Conservation (phyloP, 352 stramenopile species). For the Phytophthora aleatoria region DNA sequence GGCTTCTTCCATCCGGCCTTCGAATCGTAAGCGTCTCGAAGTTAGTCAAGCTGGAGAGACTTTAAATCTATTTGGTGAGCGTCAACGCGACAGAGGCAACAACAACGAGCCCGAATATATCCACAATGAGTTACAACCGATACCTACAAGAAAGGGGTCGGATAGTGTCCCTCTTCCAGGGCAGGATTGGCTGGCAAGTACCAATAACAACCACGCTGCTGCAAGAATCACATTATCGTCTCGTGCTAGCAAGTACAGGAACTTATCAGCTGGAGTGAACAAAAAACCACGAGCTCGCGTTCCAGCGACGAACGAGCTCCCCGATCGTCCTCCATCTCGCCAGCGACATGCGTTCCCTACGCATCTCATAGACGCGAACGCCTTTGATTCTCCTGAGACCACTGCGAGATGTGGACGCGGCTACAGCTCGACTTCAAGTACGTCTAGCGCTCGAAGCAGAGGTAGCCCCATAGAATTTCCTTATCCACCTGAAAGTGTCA, state of each 20-base stretch:
- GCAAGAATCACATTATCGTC: conserved; percentile 21
- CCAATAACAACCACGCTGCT: conserved; percentile 7
- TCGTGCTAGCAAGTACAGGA: conserved; percentile 34
- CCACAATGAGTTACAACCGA: neutral
- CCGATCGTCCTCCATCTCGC: conserved; percentile 67
- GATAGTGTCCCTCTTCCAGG: neutral
- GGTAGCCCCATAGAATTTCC: conserved; percentile 2
- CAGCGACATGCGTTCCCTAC: conserved; percentile 82
- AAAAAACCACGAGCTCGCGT: conserved; percentile 24
- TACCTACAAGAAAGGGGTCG: neutral
- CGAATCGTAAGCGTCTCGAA: conserved; percentile 38
- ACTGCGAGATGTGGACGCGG: conserved; percentile 16
- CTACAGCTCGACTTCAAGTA: conserved; percentile 13
- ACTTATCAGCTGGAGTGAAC: conserved; percentile 30
- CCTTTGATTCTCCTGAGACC: conserved; percentile 31
- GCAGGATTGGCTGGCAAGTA: conserved; percentile 18
- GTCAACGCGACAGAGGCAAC: conserved; percentile 12
- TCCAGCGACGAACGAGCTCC: conserved; percentile 10
- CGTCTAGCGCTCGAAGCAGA: conserved; percentile 14
- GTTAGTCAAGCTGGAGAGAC: conserved; percentile 1
- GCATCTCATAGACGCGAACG: conserved; percentile 65
- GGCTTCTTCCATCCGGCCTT: conserved; percentile 47
- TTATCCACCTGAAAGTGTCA: conserved; percentile 1
- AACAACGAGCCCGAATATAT: conserved; percentile 24
- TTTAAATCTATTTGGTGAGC: neutral